Evolutionary conservation across 2,329 filamentous ascomycete genomes (phyloP).

Genomic region (Lachnellula suecica): DNA sequence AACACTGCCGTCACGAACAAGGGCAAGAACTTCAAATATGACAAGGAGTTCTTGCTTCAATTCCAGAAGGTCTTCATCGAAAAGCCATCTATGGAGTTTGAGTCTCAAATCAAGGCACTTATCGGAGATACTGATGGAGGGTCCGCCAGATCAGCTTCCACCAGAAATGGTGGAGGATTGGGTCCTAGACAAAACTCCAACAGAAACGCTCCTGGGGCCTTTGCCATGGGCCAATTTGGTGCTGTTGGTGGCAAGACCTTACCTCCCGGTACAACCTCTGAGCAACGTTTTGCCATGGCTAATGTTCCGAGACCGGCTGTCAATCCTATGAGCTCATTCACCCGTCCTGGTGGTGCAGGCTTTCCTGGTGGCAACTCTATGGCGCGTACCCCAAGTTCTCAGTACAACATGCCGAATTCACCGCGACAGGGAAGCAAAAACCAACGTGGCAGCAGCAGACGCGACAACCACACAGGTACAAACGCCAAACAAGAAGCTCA

Average conservation of each 20-base stretch:
- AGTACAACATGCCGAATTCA: conserved; percentile 64
- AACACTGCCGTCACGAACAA: conserved; percentile 80
- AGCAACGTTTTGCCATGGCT: conserved; percentile 71
- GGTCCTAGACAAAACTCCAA: conserved; percentile 50
- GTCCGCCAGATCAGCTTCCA: conserved; percentile 59
- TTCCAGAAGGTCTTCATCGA: conserved; percentile 97
- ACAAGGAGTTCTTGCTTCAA: conserved; percentile 91
- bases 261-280: conserved; percentile 75
- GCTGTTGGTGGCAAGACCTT: conserved; percentile 57
- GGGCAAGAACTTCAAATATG: conserved; percentile 86
- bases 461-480: conserved; percentile 46
- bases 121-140: conserved; percentile 75
- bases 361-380: conserved; percentile 64
- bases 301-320: conserved; percentile 38
- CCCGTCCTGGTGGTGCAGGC: conserved; percentile 54
- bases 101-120: conserved; percentile 80
- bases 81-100: conserved; percentile 93
- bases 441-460: conserved; percentile 64
- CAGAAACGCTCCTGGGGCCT: conserved; percentile 49
- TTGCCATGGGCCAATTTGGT: conserved; percentile 71
- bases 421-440: conserved; percentile 64
- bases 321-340: conserved; percentile 60
- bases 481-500: conserved; percentile 59
- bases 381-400: conserved; percentile 60
- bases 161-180: conserved; percentile 55